A percentile compares a stretch with the other conserved stretches of the same genome.
Conservation (phyloP, 2,329 filamentous ascomycete genomes). For the Uncinocarpus reesii region DNA sequence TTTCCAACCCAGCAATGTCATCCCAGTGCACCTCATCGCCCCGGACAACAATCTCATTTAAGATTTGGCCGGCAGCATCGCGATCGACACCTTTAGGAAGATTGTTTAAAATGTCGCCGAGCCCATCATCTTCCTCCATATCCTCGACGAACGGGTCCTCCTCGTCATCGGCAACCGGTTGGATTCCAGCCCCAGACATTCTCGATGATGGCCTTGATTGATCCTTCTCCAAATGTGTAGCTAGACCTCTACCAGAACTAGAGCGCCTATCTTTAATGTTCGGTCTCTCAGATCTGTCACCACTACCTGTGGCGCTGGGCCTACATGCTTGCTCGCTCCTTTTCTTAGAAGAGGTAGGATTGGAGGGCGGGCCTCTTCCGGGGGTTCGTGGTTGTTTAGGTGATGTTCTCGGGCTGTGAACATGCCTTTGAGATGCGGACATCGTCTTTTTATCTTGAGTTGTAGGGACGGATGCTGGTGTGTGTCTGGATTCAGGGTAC, state of each 20-base stretch:
- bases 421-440: neutral
- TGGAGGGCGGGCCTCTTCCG: neutral
- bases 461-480: neutral
- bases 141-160: slow-evolving; percentile 5
- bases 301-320: neutral
- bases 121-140: slow-evolving; percentile 34
- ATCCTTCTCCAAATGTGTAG: neutral
- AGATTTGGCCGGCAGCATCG: slow-evolving; percentile 73
- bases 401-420: neutral
- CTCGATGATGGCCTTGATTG: neutral
- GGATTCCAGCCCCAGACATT: neutral
- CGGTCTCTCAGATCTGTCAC: neutral
- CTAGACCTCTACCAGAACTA: neutral
- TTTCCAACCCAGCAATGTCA: slow-evolving; percentile 81
- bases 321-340: neutral
- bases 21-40: slow-evolving; percentile 93
- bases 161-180: slow-evolving; percentile 31
- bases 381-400: neutral
- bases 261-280: neutral
- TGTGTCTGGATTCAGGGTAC: slow-evolving; percentile 26
- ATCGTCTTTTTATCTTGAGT: neutral
- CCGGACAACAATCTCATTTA: slow-evolving; percentile 90
- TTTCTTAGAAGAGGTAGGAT: neutral
- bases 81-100: slow-evolving; percentile 75
- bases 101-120: slow-evolving; percentile 59